phyloP scores from a whole-genome alignment of 2,329 filamentous ascomycete genomes.

The Pseudopithomyces chartarum region DNA sequence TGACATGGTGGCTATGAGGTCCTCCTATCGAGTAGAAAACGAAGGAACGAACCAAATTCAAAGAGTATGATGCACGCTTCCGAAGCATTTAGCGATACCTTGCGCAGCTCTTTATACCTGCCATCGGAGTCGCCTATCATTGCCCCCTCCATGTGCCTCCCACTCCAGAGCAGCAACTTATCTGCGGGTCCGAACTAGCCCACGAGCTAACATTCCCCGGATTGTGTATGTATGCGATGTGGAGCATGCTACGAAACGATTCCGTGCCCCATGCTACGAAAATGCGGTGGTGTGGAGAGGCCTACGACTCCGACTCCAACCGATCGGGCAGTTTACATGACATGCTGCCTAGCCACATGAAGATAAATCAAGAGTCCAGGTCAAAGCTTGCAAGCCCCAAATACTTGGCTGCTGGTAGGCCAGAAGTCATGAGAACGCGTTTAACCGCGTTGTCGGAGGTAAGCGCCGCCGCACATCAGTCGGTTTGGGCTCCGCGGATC shows the following conservation, averaged over 20 bases:
- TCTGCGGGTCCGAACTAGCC: slow-evolving; percentile 2
- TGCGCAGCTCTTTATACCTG: neutral
- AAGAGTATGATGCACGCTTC: neutral
- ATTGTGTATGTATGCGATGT: slow-evolving; percentile 4
- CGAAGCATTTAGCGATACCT: neutral
- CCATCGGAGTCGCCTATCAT: neutral
- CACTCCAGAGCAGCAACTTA: slow-evolving; percentile 2
- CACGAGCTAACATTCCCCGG: slow-evolving; percentile 1
- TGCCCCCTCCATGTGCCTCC: neutral
- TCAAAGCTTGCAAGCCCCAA: neutral
- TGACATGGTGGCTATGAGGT: slow-evolving; percentile 23
- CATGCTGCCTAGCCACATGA: neutral
- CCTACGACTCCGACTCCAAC: neutral
- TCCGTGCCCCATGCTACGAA: neutral
- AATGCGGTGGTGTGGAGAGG: neutral
- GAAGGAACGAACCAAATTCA: neutral
- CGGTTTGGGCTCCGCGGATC: neutral
- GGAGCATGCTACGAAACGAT: neutral
- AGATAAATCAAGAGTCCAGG: neutral
- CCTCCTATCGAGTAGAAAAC: neutral
- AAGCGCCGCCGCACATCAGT: neutral
- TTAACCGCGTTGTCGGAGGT: neutral
- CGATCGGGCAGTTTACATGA: neutral
- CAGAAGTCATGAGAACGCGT: neutral
- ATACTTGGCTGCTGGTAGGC: neutral